Base-by-base conservation (phyloP, 352 stramenopile species). In the Lagenidium giganteum region DNA sequence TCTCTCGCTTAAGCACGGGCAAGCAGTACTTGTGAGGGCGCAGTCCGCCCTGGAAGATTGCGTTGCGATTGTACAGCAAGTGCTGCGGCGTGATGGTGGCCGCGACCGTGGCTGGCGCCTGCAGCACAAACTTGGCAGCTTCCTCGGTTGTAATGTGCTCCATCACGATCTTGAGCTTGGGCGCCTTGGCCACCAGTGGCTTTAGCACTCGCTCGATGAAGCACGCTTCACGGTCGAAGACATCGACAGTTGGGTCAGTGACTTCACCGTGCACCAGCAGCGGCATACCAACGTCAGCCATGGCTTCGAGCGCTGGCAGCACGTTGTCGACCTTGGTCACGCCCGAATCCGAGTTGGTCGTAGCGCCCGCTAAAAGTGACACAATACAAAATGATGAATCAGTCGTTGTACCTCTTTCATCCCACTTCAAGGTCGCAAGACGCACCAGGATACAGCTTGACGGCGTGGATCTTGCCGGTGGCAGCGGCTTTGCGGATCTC, bases 1-100 rank as follows among this genome's bases (percentile, higher is more conserved):
- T 68, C 77, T 98, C 91, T 31, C 83, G 83, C 80, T 99, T 99
- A 29, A 99, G 78, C 52, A 99, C 97, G 1, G 97, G 97, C n/a
- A 99, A 68, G 54, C 97, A 99, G 77, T 99, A 99, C 69, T 98
- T 98, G 71, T 99, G 97, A n/a, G 97, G 97, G 47, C 85, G 86
- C 30, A 99, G 70, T 0, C 96, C 96, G 17, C 96, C 86, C 47
- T 92, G 79, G 64, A 95, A 96, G 50, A 95, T 89, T 24, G 62
- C 83, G 62, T 99, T 99, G 28, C 96, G 83, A 66, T 99, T 99
- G 87, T 98, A 99, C 6, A 99, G 67, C 34, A 99, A 69, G 55
- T 99, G 97, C 67, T 99, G 97, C 28, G 90, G 91, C n/a, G 97
- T 99, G 58, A 99, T 99, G 44, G 91, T 98, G 1, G 96, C 97